A percentile compares a stretch with the other conserved stretches of the same genome.
Evolutionary conservation across 2,329 filamentous ascomycete genomes (phyloP).

Genomic region (Claviceps quebecensis): DNA sequence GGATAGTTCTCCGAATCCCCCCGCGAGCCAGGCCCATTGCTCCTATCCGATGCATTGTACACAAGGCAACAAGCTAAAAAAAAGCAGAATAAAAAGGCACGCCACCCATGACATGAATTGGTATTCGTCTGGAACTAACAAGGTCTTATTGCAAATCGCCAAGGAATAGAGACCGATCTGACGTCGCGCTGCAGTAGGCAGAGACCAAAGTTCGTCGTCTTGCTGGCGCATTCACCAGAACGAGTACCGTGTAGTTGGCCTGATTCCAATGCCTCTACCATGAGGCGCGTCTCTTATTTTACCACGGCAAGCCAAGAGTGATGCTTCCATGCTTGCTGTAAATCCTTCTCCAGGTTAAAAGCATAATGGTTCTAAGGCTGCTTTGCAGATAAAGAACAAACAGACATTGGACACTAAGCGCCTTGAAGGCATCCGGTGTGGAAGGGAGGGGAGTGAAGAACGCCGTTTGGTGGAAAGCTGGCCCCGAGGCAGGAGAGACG

Average conservation of each 20-base stretch:
- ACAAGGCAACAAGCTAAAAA: background rate
- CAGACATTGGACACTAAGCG: background rate
- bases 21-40: too few species aligned
- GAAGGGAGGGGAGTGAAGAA: too few species aligned
- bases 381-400: background rate
- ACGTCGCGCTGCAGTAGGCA: background rate
- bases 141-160: background rate
- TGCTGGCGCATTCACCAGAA: background rate
- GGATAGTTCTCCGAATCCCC: background rate
- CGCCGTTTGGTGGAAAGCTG: too few species aligned
- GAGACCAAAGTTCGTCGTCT: background rate
- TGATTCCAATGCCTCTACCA: conserved; percentile 1
- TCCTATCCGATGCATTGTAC: background rate
- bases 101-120: background rate
- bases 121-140: background rate
- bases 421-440: too few species aligned
- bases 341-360: background rate
- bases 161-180: background rate
- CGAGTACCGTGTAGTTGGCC: background rate
- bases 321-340: background rate
- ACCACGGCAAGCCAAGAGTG: background rate
- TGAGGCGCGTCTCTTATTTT: background rate
- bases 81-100: background rate
- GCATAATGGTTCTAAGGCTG: background rate
- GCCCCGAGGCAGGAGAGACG: too few species aligned